phyloP scores from a whole-genome alignment of 176 grass and related monocot genomes.

The Canna indica region DNA sequence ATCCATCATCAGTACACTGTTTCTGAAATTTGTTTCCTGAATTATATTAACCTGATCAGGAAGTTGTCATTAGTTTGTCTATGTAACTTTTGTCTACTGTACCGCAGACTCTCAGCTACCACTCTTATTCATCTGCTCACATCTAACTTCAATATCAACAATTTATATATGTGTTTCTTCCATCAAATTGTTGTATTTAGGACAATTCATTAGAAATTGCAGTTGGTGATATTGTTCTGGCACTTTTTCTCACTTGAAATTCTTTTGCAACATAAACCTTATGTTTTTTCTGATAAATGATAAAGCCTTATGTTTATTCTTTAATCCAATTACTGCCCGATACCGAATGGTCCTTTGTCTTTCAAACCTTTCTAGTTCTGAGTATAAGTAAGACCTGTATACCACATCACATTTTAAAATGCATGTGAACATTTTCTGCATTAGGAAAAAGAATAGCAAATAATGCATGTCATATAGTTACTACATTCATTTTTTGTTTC shows the following conservation, averaged over 20 bases:
- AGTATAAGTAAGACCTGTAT: too few relatives aligned
- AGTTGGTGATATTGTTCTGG: not conserved
- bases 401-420: not conserved
- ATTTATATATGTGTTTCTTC: not conserved
- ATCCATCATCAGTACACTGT: not conserved
- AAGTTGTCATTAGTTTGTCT: not conserved
- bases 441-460: not conserved
- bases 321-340: not conserved
- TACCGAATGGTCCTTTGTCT: not conserved
- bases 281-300: too few relatives aligned
- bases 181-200: not conserved
- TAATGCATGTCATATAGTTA: not conserved
- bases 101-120: not conserved
- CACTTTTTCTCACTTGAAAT: too few relatives aligned
- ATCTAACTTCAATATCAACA: not conserved
- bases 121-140: not conserved
- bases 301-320: not conserved
- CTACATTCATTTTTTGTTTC: not conserved
- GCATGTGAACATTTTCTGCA: not conserved
- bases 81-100: not conserved
- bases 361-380: too few relatives aligned
- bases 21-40: not conserved
- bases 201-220: not conserved
- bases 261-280: too few relatives aligned
- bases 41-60: not conserved